These are phyloP conservation scores for Ustilago hordei DNA, from an alignment of 1,284 basidiomycete genomes.

Conservation along the genomic window DNA sequence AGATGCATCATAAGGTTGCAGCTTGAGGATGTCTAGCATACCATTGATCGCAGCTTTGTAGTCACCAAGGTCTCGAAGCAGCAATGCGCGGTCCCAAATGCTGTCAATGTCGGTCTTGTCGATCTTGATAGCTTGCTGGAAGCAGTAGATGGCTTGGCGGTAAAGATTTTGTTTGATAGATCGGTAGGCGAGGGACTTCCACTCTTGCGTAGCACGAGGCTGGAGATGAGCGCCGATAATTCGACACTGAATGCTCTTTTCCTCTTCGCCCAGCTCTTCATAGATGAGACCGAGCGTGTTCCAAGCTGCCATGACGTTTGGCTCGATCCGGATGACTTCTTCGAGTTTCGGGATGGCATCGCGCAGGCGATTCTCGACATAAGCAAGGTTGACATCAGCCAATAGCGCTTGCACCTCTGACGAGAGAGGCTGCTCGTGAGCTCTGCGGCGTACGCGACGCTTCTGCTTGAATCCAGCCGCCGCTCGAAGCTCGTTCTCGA, in stretches of 20 bases:
- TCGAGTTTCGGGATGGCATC: constrained; percentile 84
- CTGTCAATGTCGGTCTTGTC: constrained; percentile 85
- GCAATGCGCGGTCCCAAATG: constrained; percentile 87
- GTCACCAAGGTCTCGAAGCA: constrained; percentile 82
- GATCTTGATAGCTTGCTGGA: constrained; percentile 82
- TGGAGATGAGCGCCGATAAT: constrained; percentile 91
- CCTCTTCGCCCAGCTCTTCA: constrained; percentile 77
- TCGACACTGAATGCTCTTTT: constrained; percentile 82
- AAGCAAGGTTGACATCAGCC: constrained; percentile 88
- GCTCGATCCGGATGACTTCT: constrained; percentile 93
- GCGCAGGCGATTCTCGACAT: constrained; percentile 78
- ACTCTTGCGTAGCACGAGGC: constrained; percentile 81
- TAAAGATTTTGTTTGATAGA: constrained; percentile 77
- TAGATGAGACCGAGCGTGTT: constrained; percentile 84
- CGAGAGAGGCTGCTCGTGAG: constrained; percentile 73
- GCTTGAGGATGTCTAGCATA: constrained; percentile 80
- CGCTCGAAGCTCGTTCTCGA: constrained; percentile 62
- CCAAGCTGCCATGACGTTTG: constrained; percentile 86
- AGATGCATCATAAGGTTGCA: constrained; percentile 82
- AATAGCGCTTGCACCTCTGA: constrained; percentile 84
- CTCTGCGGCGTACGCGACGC: constrained; percentile 24
- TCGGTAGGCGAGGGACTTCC: constrained; percentile 78
- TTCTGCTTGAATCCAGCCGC: constrained; percentile 57
- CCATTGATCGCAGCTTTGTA: constrained; percentile 82
- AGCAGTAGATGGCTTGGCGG: constrained; percentile 92